Evolutionary conservation across 805 yeast species (phyloP), one percentile per base, ranked within the genome.

Genomic region (Candida khao-thaluensis): DNA sequence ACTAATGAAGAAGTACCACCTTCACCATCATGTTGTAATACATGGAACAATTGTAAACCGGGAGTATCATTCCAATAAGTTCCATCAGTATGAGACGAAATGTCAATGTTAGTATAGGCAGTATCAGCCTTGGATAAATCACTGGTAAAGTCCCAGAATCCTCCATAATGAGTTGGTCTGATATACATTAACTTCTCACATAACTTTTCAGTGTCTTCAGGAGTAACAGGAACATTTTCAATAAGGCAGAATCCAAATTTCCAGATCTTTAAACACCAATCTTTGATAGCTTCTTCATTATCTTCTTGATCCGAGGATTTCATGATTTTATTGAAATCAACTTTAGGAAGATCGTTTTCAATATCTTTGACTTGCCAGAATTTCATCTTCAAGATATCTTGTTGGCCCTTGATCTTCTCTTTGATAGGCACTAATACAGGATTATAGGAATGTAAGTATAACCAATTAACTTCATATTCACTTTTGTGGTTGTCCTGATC

Each of bases 21-120:
- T 18, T 62, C 57, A 4, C 83, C 83, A 28, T 80, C 83, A 50
- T 81, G 87, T 47, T 58, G 65, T 38, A 82, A 64, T 43, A 82
- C 62, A 52, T 82, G 89, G 64, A 82, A 81, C 35, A 81, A 60
- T 53, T 82, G 88, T 31, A 82, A 64, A 1, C 85, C 86, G 0
- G 89, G 87, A 0, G 87, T 77, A 43, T 81, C 82, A 12, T 78
- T 70, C 82, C 85, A 82, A 53, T 82, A 82, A 1, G 87, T 82
- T 4, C 88, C 88, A 55, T 82, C 88, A 2, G 87, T 81, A 51
- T 82, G 89, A 8, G 76, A 60, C 6, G 76, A 75, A 36, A 82
- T 76, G 45, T 77, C 82, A 40, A 81, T 66, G 50, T 80, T 79
- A 11, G 87, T 81, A 54, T 82, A 82, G 3, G 89, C 89, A 3